Conservation (phyloP, 192 early-diverging fungal species). For the Podila clonocystis region DNA sequence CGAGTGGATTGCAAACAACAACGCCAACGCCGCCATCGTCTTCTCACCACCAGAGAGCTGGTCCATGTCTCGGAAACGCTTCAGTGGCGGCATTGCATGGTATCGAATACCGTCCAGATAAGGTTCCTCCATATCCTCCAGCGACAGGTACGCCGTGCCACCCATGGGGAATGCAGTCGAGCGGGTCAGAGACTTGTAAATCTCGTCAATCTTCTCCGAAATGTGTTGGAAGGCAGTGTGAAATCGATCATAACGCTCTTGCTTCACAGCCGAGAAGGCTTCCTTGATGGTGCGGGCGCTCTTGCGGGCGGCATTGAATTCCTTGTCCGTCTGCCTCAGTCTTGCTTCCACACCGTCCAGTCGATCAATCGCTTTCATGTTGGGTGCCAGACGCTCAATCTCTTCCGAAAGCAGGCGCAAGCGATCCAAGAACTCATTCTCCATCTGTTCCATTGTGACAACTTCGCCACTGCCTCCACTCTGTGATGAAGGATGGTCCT, state of each 20-base stretch:
- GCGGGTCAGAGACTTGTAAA: slow-evolving; percentile 96
- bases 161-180: slow-evolving; percentile 89
- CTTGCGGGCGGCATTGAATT: slow-evolving; percentile 85
- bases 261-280: slow-evolving; percentile 81
- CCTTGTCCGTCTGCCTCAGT: slow-evolving; percentile 80
- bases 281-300: slow-evolving; percentile 87
- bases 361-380: slow-evolving; percentile 87
- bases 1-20: slow-evolving; percentile 96
- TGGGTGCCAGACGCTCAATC: slow-evolving; percentile 91
- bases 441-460: slow-evolving; percentile 59
- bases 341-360: slow-evolving; percentile 86
- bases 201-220: slow-evolving; percentile 89
- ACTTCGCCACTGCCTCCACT: slow-evolving; percentile 32
- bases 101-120: slow-evolving; percentile 95
- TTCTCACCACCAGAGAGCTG: slow-evolving; percentile 99
- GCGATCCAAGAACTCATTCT: slow-evolving; percentile 72
- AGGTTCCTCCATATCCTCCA: slow-evolving; percentile 96
- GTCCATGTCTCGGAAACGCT: slow-evolving; percentile 99
- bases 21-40: slow-evolving; percentile 95
- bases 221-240: slow-evolving; percentile 89
- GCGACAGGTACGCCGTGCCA: slow-evolving; percentile 92
- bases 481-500: slow-evolving; percentile 24
- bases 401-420: slow-evolving; percentile 67
- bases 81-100: slow-evolving; percentile 99
- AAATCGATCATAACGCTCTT: slow-evolving; percentile 82